Base-by-base conservation (phyloP, 1,284 basidiomycete species). In the Fomitopsis palustris region DNA sequence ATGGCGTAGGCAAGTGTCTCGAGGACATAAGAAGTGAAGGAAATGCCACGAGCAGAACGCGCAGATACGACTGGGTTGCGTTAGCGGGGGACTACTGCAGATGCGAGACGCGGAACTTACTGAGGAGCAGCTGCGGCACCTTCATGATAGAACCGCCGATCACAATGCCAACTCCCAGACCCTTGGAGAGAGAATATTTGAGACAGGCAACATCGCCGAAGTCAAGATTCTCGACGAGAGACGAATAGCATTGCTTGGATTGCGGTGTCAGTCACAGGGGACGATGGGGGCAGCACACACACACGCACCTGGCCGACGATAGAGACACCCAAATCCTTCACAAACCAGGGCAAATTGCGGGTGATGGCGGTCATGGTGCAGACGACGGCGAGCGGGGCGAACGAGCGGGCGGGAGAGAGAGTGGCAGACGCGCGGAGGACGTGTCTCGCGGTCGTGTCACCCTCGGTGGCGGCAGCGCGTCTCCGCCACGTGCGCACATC, bases 91-190 rank as follows among this genome's bases (percentile, higher is more conserved):
- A 4, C 16, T 10, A 2, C 17, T 7, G 49, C 29, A 35, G 39
- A 42, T 16, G 14, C 51, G 14, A 25, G 35, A n/a, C n/a, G 43
- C 12, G 38, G 4, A 21, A 81, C 88, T 70, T 67, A 91, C 88
- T 89, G 56, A 90, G 80, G 27, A 88, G 67, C 10, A 94, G 75
- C 70, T 98, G 96, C 3, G 96, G 96, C 14, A 98, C 82, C 76
- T 98, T 98, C 87, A 98, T 93, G 62, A 98, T 93, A 27, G 90
- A 89, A 1, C 96, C 95, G 54, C 95, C 96, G 1, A 93, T 78
- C 42, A 98, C 95, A 62, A 99, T 96, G 0, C 91, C 96, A 29
- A 98, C 77, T 0, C 96, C 96, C 8, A 99, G 79, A 0, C 87
- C 93, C 71, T 98, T 99, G 2, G 95, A 98, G 56, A 98, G 74